These are phyloP conservation scores for Aspergillus niger DNA, from an alignment of 2,329 filamentous ascomycete species.

Conservation along the genomic window DNA sequence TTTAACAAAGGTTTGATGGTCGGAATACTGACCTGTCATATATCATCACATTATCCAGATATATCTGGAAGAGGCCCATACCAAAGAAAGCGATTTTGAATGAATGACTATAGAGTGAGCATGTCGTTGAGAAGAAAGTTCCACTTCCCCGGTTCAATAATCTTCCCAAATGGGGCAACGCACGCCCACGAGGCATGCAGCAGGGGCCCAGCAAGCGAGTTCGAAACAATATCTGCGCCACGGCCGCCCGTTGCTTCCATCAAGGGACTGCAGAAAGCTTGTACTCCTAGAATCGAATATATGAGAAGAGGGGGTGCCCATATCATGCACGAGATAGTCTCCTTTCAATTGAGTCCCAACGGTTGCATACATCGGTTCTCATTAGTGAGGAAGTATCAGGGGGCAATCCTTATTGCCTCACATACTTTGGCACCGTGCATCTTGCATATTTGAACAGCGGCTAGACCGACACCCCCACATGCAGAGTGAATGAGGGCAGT, in stretches of 20 bases:
- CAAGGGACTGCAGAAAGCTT: slow-evolving; percentile 20
- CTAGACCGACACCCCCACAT: slow-evolving; percentile 30
- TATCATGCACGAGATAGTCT: slow-evolving; percentile 24
- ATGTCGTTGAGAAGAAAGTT: slow-evolving; percentile 25
- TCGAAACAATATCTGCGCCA: slow-evolving; percentile 32
- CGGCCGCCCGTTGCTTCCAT: slow-evolving; percentile 20
- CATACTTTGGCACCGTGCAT: slow-evolving; percentile 23
- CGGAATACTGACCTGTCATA: not conserved
- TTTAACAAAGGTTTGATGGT: not conserved
- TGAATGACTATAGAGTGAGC: slow-evolving; percentile 28
- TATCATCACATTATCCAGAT: not conserved
- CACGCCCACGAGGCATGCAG: slow-evolving; percentile 28
- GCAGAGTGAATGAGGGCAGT: slow-evolving; percentile 33
- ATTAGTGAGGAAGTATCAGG: not conserved
- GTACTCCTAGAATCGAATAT: slow-evolving; percentile 29
- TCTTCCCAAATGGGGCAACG: slow-evolving; percentile 31
- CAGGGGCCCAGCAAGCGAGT: slow-evolving; percentile 30
- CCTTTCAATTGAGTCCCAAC: slow-evolving; percentile 27
- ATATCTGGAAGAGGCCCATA: slow-evolving; percentile 22
- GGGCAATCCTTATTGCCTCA: not conserved
- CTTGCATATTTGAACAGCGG: slow-evolving; percentile 29
- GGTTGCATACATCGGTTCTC: slow-evolving; percentile 24
- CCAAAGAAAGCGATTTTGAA: slow-evolving; percentile 25
- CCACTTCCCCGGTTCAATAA: slow-evolving; percentile 34
- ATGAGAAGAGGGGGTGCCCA: slow-evolving; percentile 21